A percentile compares a stretch with the other conserved stretches of the same genome.
These are phyloP conservation scores for Nicotiana tabacum DNA, from an alignment of 257 asterid genomes.

Conservation along the genomic window DNA sequence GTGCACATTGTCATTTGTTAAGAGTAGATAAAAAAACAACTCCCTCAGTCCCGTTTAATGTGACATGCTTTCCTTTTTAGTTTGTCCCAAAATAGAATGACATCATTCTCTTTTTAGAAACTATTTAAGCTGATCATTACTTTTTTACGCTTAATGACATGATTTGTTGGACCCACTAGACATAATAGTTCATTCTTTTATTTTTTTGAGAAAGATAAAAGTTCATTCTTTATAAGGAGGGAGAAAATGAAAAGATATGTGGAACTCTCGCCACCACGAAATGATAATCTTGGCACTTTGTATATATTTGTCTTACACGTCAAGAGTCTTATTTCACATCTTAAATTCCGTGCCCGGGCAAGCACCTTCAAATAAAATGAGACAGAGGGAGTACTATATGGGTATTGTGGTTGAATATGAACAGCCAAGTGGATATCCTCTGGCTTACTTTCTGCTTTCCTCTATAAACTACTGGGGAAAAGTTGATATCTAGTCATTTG, in stretches of 20 bases:
- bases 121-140: background rate
- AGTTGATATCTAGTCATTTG: background rate
- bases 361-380: background rate
- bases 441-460: background rate
- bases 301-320: background rate
- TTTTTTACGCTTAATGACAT: background rate
- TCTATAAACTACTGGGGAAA: background rate
- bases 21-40: background rate
- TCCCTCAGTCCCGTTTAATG: background rate
- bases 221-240: background rate
- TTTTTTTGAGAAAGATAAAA: background rate
- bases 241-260: background rate
- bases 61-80: background rate
- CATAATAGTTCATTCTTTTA: background rate
- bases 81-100: background rate
- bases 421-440: background rate
- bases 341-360: background rate
- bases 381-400: background rate
- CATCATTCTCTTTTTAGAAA: background rate
- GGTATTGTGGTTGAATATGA: background rate
- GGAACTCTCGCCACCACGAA: background rate
- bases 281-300: background rate
- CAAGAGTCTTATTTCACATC: background rate
- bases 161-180: background rate
- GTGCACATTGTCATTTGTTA: background rate